Evolutionary conservation across 805 yeast species (phyloP), one percentile per base, ranked within the genome.

Genomic region (Tetrapisispora phaffii): DNA sequence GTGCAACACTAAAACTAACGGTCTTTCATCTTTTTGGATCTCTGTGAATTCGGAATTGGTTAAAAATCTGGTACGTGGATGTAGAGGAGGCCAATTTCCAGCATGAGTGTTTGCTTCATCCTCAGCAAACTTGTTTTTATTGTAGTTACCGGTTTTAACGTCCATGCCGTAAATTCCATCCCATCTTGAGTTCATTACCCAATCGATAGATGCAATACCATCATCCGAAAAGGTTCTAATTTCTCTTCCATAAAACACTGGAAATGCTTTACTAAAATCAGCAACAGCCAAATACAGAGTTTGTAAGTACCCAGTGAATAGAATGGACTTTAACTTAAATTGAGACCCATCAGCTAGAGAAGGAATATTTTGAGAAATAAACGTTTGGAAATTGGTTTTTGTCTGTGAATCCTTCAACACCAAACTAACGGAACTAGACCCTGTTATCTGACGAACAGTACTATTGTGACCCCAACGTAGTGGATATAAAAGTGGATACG

Each of bases 121-220:
- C 9, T 52, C 41, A 7, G 52, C 45, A 47, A 66, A 65, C 13
- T 54, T 52, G 10, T 56, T 59, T 31, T 51, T 54, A 16, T 65
- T 51, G 32, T 44, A 57, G 34, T 19, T 28, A 12, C 48, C 46
- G 7, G 46, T 42, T 8, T 36, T 45, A 4, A 31, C 29, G 26
- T 48, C 43, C 3, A 51, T 34, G 3, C 44, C 43, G 43, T 56
- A 58, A 24, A 45, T 42, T 13, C 41, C 26, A 24, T 53, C 39
- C 60, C 63, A 60, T 38, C 26, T 38, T 16, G 50, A 46, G 15
- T 47, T 55, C 44, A 63, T 60, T 3, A 74, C 83, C 71, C 80
- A 79, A 65, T 88, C 96, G 16, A 82, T 74, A n/a, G 90, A 76
- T 44, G 82, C 76, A 35, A 75, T 70, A 4, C 89, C 90, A 7